Evolutionary conservation across 305 asterid species (phyloP), one percentile per base, ranked within the genome.

Genomic region (Galium porrigens): DNA sequence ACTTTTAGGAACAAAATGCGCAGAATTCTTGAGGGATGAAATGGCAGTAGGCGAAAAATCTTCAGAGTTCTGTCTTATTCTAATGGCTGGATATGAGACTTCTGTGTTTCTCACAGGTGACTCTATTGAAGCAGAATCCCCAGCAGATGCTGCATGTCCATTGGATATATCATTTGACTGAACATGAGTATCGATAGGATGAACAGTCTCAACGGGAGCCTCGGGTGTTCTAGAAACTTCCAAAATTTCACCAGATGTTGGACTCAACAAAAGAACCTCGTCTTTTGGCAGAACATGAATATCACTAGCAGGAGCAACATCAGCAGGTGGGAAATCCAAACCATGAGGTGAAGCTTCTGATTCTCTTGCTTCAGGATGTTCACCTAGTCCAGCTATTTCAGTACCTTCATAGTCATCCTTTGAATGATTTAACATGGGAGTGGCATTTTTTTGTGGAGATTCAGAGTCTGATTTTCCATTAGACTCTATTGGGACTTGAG

Each of bases 1-100:
- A 60, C 78, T 71, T 64, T 81, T 83, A 29, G 83, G 55, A n/a
- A 52, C 27, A 33, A 61, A 25, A 6, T 44, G 66, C 49, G 59
- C 10, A 18, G 11, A 18, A 44, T 63, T 65, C 27, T 22, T 57
- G 12, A 73, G 68, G 8, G 68, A 34, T 34, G 73, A 15, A 69
- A 79, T 4, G 66, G 69, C 59, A 56, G 64, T 62, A 65, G 46
- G 72, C 66, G 48, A 41, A 41, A 41, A 41, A 52, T 74, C 77
- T 9, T 39, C 53, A 15, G 56, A 58, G 25, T 63, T 76, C 64
- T 71, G 70, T 69, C 69, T 66, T 22, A 78, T 54, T 33, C 49
- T 63, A 64, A 61, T 48, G 33, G 71, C 53, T 39, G 66, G 70
- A 63, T 61, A 15, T 17, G 66, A 49, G 49, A 34, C 63, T 10